Conservation (phyloP, 306 rosid species). For the Begonia loranthoides region DNA sequence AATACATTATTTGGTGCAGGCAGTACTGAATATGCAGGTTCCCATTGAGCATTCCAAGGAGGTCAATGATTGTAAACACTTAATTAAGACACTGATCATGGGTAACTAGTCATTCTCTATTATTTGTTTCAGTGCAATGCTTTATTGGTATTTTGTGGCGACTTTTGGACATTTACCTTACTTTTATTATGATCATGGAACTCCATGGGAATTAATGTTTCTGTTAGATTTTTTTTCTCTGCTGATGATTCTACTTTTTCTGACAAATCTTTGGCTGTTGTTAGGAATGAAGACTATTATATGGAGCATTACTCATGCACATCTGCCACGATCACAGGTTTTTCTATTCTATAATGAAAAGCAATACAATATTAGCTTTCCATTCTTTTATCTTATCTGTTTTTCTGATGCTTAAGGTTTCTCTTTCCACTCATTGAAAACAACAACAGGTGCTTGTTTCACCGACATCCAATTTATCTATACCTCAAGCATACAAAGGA, state of each 20-base stretch:
- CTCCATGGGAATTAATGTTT: background rate
- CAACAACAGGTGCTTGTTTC: conserved; percentile 65
- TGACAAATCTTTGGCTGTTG: conserved; percentile 5
- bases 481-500: conserved; percentile 79
- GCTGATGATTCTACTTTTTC: background rate
- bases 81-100: conserved; percentile 93
- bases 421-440: conserved; percentile 30
- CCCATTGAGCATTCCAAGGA: conserved; percentile 91
- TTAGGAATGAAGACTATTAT: conserved; percentile 99
- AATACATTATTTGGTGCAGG: conserved; percentile 44
- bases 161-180: background rate
- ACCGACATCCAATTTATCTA: conserved; percentile 57
- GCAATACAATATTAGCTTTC: conserved; percentile 11
- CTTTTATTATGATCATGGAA: background rate
- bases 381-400: conserved; percentile 13
- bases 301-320: conserved; percentile 99
- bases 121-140: background rate
- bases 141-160: background rate
- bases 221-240: background rate
- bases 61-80: conserved; percentile 86
- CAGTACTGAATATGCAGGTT: conserved; percentile 83
- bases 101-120: conserved; percentile 44
- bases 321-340: conserved; percentile 91
- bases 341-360: conserved; percentile 8
- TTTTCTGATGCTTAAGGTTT: conserved; percentile 41